These are phyloP conservation scores for Wallemia mellicola DNA, from an alignment of 1,284 basidiomycete species.

Conservation along the genomic window DNA sequence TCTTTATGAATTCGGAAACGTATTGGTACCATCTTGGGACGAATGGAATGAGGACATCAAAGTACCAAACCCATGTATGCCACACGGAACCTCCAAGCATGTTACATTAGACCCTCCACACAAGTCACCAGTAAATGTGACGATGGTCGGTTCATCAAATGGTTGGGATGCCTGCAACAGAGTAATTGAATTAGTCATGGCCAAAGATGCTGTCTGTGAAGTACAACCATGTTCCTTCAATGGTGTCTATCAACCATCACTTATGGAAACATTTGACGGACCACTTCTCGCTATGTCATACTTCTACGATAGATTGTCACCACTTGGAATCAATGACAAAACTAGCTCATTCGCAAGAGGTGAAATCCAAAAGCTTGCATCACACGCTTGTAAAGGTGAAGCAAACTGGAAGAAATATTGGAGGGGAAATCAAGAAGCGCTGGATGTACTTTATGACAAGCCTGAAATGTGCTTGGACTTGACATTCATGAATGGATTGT, in stretches of 20 bases:
- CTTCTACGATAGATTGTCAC: slow-evolving; percentile 79
- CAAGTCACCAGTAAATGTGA: slow-evolving; percentile 27
- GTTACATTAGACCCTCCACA: slow-evolving; percentile 40
- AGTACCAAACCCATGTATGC: slow-evolving; percentile 54
- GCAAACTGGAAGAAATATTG: slow-evolving; percentile 24
- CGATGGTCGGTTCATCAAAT: slow-evolving; percentile 52
- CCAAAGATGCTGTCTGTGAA: slow-evolving; percentile 79
- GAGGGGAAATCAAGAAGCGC: slow-evolving; percentile 21
- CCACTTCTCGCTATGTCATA: slow-evolving; percentile 46
- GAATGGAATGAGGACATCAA: slow-evolving; percentile 14
- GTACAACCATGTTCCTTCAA: slow-evolving; percentile 83
- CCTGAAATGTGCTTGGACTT: slow-evolving; percentile 89
- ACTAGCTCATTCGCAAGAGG: slow-evolving; percentile 4
- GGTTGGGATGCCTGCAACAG: slow-evolving; percentile 61
- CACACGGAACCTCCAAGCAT: slow-evolving; percentile 28
- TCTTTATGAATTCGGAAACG: slow-evolving; percentile 26
- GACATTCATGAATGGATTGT: slow-evolving; percentile 39
- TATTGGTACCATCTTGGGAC: slow-evolving; percentile 18
- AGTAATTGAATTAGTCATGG: slow-evolving; percentile 67
- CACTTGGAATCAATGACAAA: slow-evolving; percentile 27
- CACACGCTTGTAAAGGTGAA: slow-evolving; percentile 38
- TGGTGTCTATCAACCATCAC: slow-evolving; percentile 87
- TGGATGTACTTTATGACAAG: slow-evolving; percentile 45
- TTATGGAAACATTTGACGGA: slow-evolving; percentile 47
- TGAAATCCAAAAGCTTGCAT: slow-evolving; percentile 22